phyloP scores from a whole-genome alignment of 177 flowering plant species.

The Vitis hybrid region DNA sequence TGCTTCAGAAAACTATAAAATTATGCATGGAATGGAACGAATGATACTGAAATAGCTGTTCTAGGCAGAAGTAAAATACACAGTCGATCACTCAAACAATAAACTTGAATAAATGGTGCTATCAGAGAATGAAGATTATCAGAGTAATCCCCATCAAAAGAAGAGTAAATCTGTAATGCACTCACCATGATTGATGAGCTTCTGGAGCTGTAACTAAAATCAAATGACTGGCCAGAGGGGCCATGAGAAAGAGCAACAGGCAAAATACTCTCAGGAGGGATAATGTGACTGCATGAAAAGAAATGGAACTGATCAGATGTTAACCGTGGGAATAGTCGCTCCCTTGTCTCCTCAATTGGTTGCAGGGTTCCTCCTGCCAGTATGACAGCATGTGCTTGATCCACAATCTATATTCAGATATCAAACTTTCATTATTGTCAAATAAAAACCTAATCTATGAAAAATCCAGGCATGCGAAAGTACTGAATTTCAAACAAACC shows the following conservation, averaged over 20 bases:
- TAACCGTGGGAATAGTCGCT: slow-evolving; percentile 83
- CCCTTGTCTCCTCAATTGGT: slow-evolving; percentile 90
- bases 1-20: too few relatives aligned
- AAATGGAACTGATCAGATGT: slow-evolving; percentile 56
- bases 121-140: not conserved
- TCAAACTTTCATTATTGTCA: not conserved
- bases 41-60: too few relatives aligned
- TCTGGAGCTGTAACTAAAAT: slow-evolving; percentile 82
- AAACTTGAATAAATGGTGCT: not conserved
- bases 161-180: slow-evolving; percentile 2
- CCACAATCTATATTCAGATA: slow-evolving; percentile 46
- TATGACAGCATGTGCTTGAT: slow-evolving; percentile 88
- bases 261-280: slow-evolving; percentile 82
- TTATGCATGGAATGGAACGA: too few relatives aligned
- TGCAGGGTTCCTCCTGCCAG: slow-evolving; percentile 98
- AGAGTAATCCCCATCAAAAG: not conserved
- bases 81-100: not conserved
- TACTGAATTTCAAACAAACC: slow-evolving; percentile 36
- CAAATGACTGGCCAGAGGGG: slow-evolving; percentile 82
- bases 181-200: slow-evolving; percentile 69
- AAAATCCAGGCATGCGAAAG: slow-evolving; percentile 8
- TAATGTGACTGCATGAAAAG: slow-evolving; percentile 89
- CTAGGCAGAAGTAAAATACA: not conserved
- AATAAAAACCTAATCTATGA: not conserved
- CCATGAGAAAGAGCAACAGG: slow-evolving; percentile 84